Evolutionary conservation across 2,329 filamentous ascomycete species (phyloP).

Genomic region (Dactylella cylindrospora): DNA sequence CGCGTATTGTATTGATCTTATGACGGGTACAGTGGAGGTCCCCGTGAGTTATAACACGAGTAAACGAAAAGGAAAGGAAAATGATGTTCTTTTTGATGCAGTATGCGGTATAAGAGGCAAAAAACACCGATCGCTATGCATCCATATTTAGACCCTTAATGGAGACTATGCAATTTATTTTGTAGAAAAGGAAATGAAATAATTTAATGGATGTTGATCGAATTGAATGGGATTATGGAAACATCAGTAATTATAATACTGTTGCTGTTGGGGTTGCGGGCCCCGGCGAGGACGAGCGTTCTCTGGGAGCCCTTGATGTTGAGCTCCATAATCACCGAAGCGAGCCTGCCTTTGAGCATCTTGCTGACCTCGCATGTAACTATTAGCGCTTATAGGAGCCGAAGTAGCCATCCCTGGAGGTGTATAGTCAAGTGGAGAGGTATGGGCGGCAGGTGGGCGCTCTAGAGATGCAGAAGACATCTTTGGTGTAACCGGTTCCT

Average conservation of each 20-base stretch:
- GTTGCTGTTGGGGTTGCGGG: not conserved
- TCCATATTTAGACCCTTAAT: not conserved
- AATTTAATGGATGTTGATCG: not conserved
- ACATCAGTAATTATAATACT: slow-evolving; percentile 16
- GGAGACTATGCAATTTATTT: not conserved
- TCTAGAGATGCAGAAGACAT: slow-evolving; percentile 32
- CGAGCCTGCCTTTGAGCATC: too few species aligned
- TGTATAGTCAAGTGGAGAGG: not conserved
- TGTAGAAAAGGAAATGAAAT: not conserved
- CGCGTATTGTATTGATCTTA: too few species aligned
- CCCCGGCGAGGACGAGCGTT: slow-evolving; percentile 1
- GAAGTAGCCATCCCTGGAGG: not conserved
- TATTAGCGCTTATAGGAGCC: not conserved
- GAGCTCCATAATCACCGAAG: not conserved
- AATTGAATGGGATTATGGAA: not conserved
- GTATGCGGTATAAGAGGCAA: not conserved
- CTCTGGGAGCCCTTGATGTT: slow-evolving; percentile 2
- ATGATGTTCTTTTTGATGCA: too few species aligned
- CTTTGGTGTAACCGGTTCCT: slow-evolving; percentile 26
- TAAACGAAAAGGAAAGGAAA: too few species aligned
- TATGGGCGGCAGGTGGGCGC: slow-evolving; percentile 3
- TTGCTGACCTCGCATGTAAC: too few species aligned
- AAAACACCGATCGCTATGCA: slow-evolving; percentile 28
- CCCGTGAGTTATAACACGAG: too few species aligned
- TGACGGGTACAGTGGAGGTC: too few species aligned